These are phyloP conservation scores for Taphrina sp. DNA, from an alignment of 1,139 yeast species.

Conservation along the genomic window DNA sequence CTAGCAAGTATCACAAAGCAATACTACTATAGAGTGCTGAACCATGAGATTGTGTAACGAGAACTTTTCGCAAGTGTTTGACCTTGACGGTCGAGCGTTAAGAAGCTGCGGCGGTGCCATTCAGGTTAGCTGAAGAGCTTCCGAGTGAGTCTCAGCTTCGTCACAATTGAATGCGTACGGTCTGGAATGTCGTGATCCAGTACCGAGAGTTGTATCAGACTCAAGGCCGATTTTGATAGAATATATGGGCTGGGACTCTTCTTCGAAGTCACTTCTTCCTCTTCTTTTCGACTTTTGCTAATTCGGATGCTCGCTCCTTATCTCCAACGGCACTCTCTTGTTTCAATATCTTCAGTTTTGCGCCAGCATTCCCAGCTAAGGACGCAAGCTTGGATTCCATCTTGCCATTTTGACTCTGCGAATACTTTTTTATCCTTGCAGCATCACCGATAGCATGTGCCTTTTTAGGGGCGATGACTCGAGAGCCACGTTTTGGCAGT, in stretches of 20 bases:
- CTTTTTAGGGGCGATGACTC: conserved; percentile 25
- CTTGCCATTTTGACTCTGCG: conserved; percentile 30
- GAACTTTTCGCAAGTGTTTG: too few relatives aligned
- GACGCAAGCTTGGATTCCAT: conserved; percentile 29
- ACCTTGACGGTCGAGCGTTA: too few relatives aligned
- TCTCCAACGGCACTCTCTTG: conserved; percentile 28
- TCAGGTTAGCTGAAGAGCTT: too few relatives aligned
- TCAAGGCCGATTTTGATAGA: too few relatives aligned
- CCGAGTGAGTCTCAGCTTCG: too few relatives aligned
- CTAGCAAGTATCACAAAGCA: background rate
- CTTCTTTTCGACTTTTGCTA: conserved; percentile 28
- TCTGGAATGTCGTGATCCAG: too few relatives aligned
- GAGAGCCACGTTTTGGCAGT: conserved; percentile 24
- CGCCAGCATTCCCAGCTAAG: conserved; percentile 30
- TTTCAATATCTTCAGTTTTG: conserved; percentile 25
- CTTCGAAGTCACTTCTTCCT: conserved; percentile 30
- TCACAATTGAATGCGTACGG: too few relatives aligned
- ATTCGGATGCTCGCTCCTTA: conserved; percentile 26
- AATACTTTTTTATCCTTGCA: conserved; percentile 22
- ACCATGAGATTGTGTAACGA: too few relatives aligned
- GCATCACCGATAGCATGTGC: conserved; percentile 23
- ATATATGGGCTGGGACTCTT: too few relatives aligned
- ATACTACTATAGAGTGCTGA: too few relatives aligned
- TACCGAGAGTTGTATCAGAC: too few relatives aligned
- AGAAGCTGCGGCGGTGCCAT: too few relatives aligned